A percentile compares a stretch with the other conserved stretches of the same genome.
Conservation (phyloP, 2,329 filamentous ascomycete genomes). For the Diplodia corticola region DNA sequence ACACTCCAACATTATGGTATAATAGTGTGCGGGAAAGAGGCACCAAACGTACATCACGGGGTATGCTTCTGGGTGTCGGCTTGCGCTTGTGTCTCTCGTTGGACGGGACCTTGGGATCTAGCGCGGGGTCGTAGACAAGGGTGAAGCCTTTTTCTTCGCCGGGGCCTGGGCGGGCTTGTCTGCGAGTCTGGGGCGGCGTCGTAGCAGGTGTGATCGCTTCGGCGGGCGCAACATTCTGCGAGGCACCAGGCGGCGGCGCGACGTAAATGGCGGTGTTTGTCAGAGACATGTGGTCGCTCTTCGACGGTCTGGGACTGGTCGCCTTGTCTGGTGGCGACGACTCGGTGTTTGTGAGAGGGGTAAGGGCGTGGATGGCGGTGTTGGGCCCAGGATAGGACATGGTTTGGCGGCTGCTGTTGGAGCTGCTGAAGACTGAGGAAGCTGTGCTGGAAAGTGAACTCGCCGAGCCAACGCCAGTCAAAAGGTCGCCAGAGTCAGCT, state of each 20-base stretch:
- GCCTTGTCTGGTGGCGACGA: constrained; percentile 62
- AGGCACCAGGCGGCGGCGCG: constrained; percentile 35
- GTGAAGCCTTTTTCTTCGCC: constrained; percentile 59
- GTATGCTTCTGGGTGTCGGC: constrained; percentile 17
- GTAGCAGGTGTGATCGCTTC: constrained; percentile 47
- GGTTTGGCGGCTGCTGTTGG: constrained; percentile 47
- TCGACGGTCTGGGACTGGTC: constrained; percentile 53
- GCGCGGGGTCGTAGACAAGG: constrained; percentile 63
- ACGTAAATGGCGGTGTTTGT: constrained; percentile 34
- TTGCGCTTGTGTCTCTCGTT: constrained; percentile 52
- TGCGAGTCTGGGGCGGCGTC: constrained; percentile 45
- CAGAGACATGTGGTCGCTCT: constrained; percentile 39
- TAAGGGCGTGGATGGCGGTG: constrained; percentile 57
- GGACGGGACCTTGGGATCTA: constrained; percentile 57
- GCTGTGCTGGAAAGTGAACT: constrained; percentile 70
- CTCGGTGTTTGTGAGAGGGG: constrained; percentile 66
- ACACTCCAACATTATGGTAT: constrained; percentile 23
- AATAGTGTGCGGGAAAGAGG: constrained; percentile 13
- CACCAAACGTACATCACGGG: constrained; percentile 23
- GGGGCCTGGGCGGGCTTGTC: constrained; percentile 52
- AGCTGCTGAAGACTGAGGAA: constrained; percentile 69
- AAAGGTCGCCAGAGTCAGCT: constrained; percentile 60
- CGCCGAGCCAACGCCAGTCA: constrained; percentile 70
- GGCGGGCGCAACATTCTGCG: constrained; percentile 44
- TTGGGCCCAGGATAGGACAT: constrained; percentile 58